Conservation (phyloP, 129 eudicot genomes). For the Gnaphalium uliginosum region DNA sequence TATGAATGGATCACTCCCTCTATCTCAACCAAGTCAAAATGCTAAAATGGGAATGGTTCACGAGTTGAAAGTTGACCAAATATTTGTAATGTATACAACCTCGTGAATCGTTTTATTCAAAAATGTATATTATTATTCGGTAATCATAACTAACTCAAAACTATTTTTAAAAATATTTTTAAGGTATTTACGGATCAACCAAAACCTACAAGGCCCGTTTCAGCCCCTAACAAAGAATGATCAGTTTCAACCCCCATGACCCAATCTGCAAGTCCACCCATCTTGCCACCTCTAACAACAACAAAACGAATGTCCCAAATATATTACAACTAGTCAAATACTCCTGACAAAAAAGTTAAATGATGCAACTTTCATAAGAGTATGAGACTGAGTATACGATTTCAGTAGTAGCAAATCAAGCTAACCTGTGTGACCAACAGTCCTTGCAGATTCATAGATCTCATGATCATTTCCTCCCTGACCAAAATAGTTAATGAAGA, state of each 20-base stretch:
- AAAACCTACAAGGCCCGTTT: neutral
- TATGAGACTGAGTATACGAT: neutral
- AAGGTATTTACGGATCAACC: neutral
- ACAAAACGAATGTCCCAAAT: neutral
- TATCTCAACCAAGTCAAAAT: too few relatives aligned
- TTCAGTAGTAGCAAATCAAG: slow-evolving; percentile 8
- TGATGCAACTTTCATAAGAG: neutral
- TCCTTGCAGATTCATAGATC: slow-evolving; percentile 76
- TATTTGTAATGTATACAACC: neutral
- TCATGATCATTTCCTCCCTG: slow-evolving; percentile 98
- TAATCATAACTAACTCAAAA: neutral
- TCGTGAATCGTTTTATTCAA: neutral
- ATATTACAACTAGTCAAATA: slow-evolving; percentile 12
- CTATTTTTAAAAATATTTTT: neutral
- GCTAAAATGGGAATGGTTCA: too few relatives aligned
- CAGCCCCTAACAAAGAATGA: neutral
- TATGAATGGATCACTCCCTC: too few relatives aligned
- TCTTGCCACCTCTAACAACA: neutral
- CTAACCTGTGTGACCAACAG: slow-evolving; percentile 94
- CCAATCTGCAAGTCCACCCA: neutral
- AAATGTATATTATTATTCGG: neutral
- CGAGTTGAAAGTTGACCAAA: too few relatives aligned
- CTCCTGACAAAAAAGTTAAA: neutral
- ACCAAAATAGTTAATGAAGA: slow-evolving; percentile 20
- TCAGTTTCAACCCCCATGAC: neutral